Base-by-base conservation (phyloP, 2,329 filamentous ascomycete species). In the Periconia macrospinosa region DNA sequence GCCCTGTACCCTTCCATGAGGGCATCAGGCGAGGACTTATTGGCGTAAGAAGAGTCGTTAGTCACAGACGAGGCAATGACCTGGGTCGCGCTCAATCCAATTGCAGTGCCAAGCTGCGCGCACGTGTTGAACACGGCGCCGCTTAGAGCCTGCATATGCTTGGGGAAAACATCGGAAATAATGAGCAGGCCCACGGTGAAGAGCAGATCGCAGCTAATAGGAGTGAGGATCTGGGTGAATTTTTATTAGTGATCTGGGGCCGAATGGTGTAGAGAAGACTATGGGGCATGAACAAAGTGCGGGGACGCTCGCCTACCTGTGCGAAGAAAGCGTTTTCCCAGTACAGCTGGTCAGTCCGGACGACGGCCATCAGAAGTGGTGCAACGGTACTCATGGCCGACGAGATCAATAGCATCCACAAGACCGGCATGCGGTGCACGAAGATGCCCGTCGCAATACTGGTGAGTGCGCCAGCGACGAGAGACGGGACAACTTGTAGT, bases 141-240 rank as follows among this genome's bases (percentile, higher is more conserved):
- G 0, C 68, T 75, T 2, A 76, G 56, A 6, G 61, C 72, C 50
- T 77, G 75, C 0, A 66, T 71, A 19, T 66, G 59, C 1, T 57
- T 33, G 1, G 72, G 67, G 53, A 76, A 74, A 6, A 41, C 49
- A n/a, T 40, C 49, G 3, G 49, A 45, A 30, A 51, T 51, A 11
- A 51, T 41, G 18, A 51, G 42, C 18, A 45, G 46, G 7, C 41
- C 45, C 1, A 51, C 45, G 6, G 41, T 51, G 35, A 51, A 51
- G 10, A 51, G 49, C 2, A 40, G 40, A 27, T 27, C 23, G 23
- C 5, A 8, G 8, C 23, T 8, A 27, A 45, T 33, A 45, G 17
- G 43, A 27, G 23, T 9, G 43, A 33, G 30, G 19, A 45, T 30
- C 11, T 27, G n/a, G n/a, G n/a, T n/a, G n/a, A n/a, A n/a, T n/a